phyloP scores from a whole-genome alignment of 306 rosid genomes.

The Oemleria cerasiformis region DNA sequence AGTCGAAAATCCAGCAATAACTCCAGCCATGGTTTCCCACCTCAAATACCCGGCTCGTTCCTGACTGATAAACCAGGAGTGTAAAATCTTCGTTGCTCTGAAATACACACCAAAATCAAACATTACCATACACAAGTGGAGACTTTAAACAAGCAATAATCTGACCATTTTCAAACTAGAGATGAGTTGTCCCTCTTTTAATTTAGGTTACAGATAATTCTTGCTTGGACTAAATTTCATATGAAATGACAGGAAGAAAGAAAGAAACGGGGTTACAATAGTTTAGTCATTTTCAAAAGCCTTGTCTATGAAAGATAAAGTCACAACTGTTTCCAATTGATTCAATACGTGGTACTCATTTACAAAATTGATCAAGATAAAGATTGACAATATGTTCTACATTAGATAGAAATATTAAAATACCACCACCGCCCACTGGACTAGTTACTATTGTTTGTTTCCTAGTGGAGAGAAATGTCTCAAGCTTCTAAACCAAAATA shows the following conservation, averaged over 20 bases:
- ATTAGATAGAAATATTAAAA: neutral
- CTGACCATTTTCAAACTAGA: neutral
- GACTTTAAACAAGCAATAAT: neutral
- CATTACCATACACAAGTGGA: neutral
- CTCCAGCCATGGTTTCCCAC: constrained; percentile 70
- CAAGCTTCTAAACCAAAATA: too few relatives aligned
- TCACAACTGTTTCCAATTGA: neutral
- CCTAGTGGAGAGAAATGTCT: neutral
- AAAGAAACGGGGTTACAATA: neutral
- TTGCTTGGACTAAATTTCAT: neutral
- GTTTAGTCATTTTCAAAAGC: neutral
- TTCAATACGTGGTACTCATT: neutral
- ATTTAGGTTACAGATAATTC: too few relatives aligned
- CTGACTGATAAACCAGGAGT: constrained; percentile 46
- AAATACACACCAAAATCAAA: neutral
- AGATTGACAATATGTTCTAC: neutral
- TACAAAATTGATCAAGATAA: neutral
- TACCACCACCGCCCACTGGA: neutral
- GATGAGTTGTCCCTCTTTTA: neutral
- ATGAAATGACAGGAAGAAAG: neutral
- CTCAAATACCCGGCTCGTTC: constrained; percentile 47
- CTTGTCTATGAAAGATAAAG: neutral
- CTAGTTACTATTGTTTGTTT: neutral
- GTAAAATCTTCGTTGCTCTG: constrained; percentile 63
- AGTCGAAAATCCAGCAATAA: constrained; percentile 58